These are phyloP conservation scores for Manihot esculenta DNA, from an alignment of 441 rosid species.

Conservation along the genomic window DNA sequence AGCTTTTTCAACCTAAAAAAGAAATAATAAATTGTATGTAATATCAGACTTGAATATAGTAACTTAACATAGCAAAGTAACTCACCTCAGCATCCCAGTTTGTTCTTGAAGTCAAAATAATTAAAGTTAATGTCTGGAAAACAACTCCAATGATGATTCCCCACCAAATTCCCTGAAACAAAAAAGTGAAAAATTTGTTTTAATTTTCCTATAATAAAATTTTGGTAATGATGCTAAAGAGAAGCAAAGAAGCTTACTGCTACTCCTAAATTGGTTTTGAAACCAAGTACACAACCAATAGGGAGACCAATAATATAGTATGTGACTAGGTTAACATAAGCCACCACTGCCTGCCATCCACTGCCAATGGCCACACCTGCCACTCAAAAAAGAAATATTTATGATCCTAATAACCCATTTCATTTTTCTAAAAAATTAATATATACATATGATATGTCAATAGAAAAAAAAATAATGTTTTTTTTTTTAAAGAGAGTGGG, in stretches of 20 bases:
- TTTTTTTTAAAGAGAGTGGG: too few species aligned
- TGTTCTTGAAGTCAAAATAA: constrained; percentile 74
- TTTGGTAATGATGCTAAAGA: background rate
- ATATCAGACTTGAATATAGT: background rate
- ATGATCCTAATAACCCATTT: background rate
- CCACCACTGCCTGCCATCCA: constrained; percentile 90
- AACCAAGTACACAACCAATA: constrained; percentile 78
- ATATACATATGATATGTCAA: background rate
- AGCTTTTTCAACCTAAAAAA: constrained; percentile 61
- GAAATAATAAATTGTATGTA: background rate
- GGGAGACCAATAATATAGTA: constrained; percentile 84
- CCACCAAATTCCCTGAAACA: constrained; percentile 90
- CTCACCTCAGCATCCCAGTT: constrained; percentile 69
- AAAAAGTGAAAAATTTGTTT: background rate
- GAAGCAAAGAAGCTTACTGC: constrained; percentile 47
- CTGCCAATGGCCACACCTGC: constrained; percentile 88
- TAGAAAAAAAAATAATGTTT: too few species aligned
- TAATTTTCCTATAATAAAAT: background rate
- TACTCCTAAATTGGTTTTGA: constrained; percentile 76
- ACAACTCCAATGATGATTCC: constrained; percentile 82
- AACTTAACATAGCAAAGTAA: background rate
- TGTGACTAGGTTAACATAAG: constrained; percentile 69
- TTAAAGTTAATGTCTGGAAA: constrained; percentile 64
- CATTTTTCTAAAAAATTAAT: background rate
- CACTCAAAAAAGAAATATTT: background rate